These are phyloP conservation scores for Lipomyces kockii DNA, from an alignment of 805 yeast species.

Conservation along the genomic window DNA sequence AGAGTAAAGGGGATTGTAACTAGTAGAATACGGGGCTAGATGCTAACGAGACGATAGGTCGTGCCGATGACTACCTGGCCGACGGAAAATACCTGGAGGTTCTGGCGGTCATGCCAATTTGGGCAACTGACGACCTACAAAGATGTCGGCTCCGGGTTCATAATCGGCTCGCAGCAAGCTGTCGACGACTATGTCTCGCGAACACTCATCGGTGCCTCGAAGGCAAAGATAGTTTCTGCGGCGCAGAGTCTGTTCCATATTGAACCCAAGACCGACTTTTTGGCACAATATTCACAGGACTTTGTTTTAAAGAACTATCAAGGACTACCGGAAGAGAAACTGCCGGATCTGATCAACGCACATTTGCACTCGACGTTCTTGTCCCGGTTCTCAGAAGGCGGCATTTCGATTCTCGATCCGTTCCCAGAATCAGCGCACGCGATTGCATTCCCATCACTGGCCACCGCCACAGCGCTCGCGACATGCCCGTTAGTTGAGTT, in stretches of 20 bases:
- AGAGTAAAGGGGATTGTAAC: constrained; percentile 22
- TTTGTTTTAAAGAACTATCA: constrained; percentile 29
- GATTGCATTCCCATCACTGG: constrained; percentile 32
- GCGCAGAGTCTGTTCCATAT: constrained; percentile 17
- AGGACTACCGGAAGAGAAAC: constrained; percentile 17
- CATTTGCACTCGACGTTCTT: constrained; percentile 42
- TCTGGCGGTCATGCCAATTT: constrained; percentile 35
- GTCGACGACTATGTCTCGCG: constrained; percentile 17
- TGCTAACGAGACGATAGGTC: constrained; percentile 14
- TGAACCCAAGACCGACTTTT: constrained; percentile 22
- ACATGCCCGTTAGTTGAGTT: constrained; percentile 36
- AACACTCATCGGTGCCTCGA: constrained; percentile 18
- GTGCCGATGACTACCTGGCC: constrained; percentile 38
- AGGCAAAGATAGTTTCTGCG: constrained; percentile 17
- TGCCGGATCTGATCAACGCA: constrained; percentile 40
- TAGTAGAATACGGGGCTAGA: background rate
- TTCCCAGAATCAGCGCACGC: constrained; percentile 24
- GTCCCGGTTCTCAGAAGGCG: constrained; percentile 30
- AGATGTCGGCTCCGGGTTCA: constrained; percentile 34
- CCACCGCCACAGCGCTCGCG: constrained; percentile 37
- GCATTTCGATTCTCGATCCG: constrained; percentile 39
- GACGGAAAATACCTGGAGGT: constrained; percentile 18
- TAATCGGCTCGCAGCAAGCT: constrained; percentile 21
- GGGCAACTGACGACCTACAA: constrained; percentile 33
- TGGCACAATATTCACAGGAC: constrained; percentile 39